Evolutionary conservation across 1,284 basidiomycete species (phyloP).

Genomic region (Ceratobasidium sp.): DNA sequence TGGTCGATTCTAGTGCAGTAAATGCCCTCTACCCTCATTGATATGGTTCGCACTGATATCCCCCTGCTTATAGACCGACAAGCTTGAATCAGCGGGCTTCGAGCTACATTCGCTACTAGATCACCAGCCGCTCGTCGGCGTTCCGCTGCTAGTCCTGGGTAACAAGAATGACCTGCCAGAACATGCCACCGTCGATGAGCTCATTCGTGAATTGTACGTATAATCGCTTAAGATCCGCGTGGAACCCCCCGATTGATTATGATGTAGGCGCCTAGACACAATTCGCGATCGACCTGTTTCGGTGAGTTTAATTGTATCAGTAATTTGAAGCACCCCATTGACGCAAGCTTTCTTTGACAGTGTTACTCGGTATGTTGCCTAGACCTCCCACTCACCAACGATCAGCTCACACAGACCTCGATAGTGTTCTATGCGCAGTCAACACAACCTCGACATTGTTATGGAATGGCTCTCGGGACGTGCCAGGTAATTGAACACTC

Average conservation of each 20-base stretch:
- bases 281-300: conserved; percentile 75
- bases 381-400: conserved; percentile 54
- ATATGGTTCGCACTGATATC: background rate
- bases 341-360: conserved; percentile 58
- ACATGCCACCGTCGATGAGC: conserved; percentile 86
- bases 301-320: conserved; percentile 65
- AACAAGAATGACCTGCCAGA: conserved; percentile 94
- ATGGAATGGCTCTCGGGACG: conserved; percentile 61
- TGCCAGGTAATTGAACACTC: conserved; percentile 37
- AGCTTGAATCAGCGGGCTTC: conserved; percentile 88
- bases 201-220: conserved; percentile 84
- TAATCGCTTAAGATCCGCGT: conserved; percentile 44
- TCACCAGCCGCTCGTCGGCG: conserved; percentile 78
- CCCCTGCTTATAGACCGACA: conserved; percentile 69
- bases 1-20: conserved; percentile 91
- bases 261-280: conserved; percentile 48
- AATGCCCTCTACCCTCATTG: conserved; percentile 22
- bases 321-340: conserved; percentile 15
- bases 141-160: conserved; percentile 92
- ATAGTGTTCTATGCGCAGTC: conserved; percentile 93
- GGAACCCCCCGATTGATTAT: conserved; percentile 16
- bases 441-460: conserved; percentile 82
- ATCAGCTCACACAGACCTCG: conserved; percentile 24
- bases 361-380: conserved; percentile 78
- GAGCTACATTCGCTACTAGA: conserved; percentile 90